Conservation (phyloP, 306 rosid genomes). For the Pterocarpus santalinus region DNA sequence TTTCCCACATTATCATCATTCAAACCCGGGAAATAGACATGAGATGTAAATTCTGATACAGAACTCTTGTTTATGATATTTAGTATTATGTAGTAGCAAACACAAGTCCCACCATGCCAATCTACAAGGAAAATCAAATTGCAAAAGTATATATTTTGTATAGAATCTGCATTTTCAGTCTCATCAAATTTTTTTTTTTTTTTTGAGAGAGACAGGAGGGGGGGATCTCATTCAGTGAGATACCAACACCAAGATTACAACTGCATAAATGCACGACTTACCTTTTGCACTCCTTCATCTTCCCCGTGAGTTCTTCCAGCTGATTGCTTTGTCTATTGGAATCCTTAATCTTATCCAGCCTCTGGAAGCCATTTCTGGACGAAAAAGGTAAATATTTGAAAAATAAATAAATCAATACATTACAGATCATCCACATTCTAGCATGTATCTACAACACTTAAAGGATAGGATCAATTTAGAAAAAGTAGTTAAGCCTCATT, state of each 20-base stretch:
- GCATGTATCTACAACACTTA: slow-evolving; percentile 21
- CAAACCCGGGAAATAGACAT: slow-evolving; percentile 30
- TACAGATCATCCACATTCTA: slow-evolving; percentile 38
- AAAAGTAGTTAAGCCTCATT: background rate
- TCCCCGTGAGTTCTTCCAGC: slow-evolving; percentile 93
- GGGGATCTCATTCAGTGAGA: slow-evolving; percentile 16
- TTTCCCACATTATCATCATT: slow-evolving; percentile 13
- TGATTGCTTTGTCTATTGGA: slow-evolving; percentile 93
- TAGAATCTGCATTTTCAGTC: slow-evolving; percentile 38
- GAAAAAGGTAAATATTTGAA: slow-evolving; percentile 39
- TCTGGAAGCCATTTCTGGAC: slow-evolving; percentile 97
- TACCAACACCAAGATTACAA: slow-evolving; percentile 21
- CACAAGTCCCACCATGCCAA: slow-evolving; percentile 1
- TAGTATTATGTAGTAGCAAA: slow-evolving; percentile 11
- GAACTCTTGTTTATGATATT: slow-evolving; percentile 3
- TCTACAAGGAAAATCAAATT: background rate
- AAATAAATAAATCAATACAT: slow-evolving; percentile 1
- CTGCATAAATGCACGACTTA: slow-evolving; percentile 37
- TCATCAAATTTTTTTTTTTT: background rate
- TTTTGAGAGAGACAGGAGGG: background rate
- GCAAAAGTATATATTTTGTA: slow-evolving; percentile 23
- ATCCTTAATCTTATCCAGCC: slow-evolving; percentile 92
- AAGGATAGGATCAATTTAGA: slow-evolving; percentile 20
- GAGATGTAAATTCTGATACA: slow-evolving; percentile 4
- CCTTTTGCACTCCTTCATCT: slow-evolving; percentile 99